Evolutionary conservation across 2,329 filamentous ascomycete species (phyloP).

Genomic region (Phoma sp.): DNA sequence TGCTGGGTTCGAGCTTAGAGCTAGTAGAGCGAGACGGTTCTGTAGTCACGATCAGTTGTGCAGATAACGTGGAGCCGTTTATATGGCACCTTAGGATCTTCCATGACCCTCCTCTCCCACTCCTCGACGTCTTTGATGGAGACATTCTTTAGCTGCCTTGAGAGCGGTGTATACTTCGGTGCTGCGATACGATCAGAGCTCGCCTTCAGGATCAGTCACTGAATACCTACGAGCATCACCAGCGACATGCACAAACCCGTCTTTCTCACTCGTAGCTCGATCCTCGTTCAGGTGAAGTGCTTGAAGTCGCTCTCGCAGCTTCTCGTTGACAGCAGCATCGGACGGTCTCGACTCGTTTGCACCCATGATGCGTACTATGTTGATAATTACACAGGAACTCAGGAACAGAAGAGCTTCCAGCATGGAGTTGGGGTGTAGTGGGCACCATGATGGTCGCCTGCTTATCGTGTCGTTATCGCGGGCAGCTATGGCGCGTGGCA

Average conservation of each 20-base stretch:
- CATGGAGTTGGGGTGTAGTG: not conserved
- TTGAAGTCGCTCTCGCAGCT: conserved; percentile 51
- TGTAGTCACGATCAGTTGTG: conserved; percentile 25
- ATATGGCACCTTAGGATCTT: conserved; percentile 66
- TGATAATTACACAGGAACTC: not conserved
- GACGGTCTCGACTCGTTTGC: conserved; percentile 43
- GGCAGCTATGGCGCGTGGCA: conserved; percentile 11
- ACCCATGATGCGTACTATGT: conserved; percentile 38
- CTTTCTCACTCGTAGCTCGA: conserved; percentile 52
- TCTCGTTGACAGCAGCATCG: conserved; percentile 46
- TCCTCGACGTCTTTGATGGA: conserved; percentile 59
- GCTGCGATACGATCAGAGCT: conserved; percentile 22
- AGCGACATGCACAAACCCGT: conserved; percentile 62
- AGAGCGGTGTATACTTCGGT: conserved; percentile 34
- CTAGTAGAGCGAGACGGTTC: conserved; percentile 77
- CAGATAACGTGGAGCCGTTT: not conserved
- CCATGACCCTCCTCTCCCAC: conserved; percentile 68
- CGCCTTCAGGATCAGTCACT: not conserved
- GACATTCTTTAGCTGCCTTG: conserved; percentile 49
- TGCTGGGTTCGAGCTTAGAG: conserved; percentile 72
- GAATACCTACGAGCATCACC: conserved; percentile 50
- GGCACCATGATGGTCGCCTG: conserved; percentile 16
- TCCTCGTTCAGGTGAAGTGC: conserved; percentile 56
- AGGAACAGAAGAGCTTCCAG: conserved; percentile 1
- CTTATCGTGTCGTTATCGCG: conserved; percentile 13